phyloP scores from a whole-genome alignment of 139 green algal species.

The Trebouxia sp. region DNA sequence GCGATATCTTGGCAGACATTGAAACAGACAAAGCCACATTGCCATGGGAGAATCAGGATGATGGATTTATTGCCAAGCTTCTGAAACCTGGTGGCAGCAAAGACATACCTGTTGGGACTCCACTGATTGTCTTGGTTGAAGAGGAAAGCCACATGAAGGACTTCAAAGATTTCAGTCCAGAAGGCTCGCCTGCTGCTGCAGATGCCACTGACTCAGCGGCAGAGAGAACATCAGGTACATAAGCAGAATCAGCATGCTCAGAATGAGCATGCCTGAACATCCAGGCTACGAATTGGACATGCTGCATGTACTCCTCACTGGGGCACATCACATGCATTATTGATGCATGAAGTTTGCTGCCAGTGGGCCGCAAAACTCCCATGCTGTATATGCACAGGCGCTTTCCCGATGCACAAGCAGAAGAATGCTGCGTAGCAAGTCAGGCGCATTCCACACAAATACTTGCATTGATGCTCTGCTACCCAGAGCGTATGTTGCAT shows the following conservation, averaged over 20 bases:
- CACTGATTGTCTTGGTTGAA: slow-evolving; percentile 87
- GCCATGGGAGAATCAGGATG: slow-evolving; percentile 72
- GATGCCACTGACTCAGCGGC: too few relatives aligned
- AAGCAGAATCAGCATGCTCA: background rate
- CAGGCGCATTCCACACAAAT: too few relatives aligned
- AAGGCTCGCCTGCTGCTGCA: background rate
- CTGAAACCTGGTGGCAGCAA: slow-evolving; percentile 64
- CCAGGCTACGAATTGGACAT: too few relatives aligned
- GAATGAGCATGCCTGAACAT: background rate
- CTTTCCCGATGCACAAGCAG: too few relatives aligned
- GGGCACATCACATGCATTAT: too few relatives aligned
- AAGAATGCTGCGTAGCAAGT: too few relatives aligned
- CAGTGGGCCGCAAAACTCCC: too few relatives aligned
- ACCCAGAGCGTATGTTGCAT: too few relatives aligned
- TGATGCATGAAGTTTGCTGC: too few relatives aligned
- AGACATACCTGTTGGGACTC: slow-evolving; percentile 64
- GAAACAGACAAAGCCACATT: slow-evolving; percentile 94
- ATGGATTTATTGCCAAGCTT: slow-evolving; percentile 80
- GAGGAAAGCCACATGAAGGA: slow-evolving; percentile 64
- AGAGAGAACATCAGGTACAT: background rate
- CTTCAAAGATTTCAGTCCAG: slow-evolving; percentile 65
- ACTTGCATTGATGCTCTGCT: too few relatives aligned
- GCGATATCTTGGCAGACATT: slow-evolving; percentile 86
- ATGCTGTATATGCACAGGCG: too few relatives aligned
- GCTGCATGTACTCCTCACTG: too few relatives aligned